These are phyloP conservation scores for Plectranthus barbatus DNA, from an alignment of 257 asterid species.

Conservation along the genomic window DNA sequence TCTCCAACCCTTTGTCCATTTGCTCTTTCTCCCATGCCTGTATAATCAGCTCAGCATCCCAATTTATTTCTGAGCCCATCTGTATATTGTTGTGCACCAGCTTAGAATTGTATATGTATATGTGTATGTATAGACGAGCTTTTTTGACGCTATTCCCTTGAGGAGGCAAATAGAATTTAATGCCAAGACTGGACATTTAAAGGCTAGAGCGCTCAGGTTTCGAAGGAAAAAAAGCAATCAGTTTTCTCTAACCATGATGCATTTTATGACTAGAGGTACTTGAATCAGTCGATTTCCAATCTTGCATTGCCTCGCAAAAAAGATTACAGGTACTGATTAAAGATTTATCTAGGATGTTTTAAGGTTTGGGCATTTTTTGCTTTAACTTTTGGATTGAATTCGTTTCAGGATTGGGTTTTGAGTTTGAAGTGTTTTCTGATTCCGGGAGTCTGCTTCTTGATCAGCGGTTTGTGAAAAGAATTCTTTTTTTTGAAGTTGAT, in stretches of 20 bases:
- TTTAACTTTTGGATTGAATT: neutral
- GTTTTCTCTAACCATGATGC: too few relatives aligned
- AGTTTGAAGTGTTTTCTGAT: neutral
- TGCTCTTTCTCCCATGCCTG: slow-evolving; percentile 5
- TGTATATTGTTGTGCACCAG: too few relatives aligned
- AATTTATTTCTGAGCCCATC: neutral
- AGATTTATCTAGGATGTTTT: neutral
- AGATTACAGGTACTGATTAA: slow-evolving; percentile 15
- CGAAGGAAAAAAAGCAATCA: too few relatives aligned
- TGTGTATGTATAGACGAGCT: too few relatives aligned
- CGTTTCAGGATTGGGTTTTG: slow-evolving; percentile 12
- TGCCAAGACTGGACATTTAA: slow-evolving; percentile 16
- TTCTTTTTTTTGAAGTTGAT: neutral
- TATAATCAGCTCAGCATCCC: neutral
- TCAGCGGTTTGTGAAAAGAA: neutral
- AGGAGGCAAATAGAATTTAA: slow-evolving; percentile 24
- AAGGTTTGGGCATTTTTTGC: slow-evolving; percentile 15
- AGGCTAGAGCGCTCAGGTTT: too few relatives aligned
- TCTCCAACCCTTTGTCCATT: slow-evolving; percentile 22
- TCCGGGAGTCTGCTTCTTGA: neutral
- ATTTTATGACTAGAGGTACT: slow-evolving; percentile 22
- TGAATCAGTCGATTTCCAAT: neutral
- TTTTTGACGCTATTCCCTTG: too few relatives aligned
- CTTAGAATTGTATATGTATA: neutral
- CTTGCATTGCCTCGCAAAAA: neutral